These are phyloP conservation scores for Tritrichomonas foetus DNA, from an alignment of 208 protist genomes.

Conservation along the genomic window DNA sequence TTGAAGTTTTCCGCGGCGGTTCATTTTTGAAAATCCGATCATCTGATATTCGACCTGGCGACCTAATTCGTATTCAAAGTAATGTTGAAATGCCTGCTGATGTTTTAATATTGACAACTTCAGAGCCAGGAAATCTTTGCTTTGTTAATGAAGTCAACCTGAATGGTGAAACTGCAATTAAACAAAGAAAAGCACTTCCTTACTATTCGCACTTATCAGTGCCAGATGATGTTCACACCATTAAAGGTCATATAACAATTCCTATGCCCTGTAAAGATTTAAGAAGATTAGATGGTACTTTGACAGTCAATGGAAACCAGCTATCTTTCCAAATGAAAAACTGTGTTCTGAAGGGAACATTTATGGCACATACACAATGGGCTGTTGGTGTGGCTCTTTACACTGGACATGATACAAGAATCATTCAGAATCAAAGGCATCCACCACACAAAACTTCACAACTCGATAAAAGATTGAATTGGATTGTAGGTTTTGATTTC, in stretches of 20 bases:
- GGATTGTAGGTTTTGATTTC: background rate
- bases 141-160: constrained; percentile 48
- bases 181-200: constrained; percentile 8
- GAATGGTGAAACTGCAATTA: constrained; percentile 36
- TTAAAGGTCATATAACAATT: constrained; percentile 27
- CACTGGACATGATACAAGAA: constrained; percentile 43
- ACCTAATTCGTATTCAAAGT: constrained; percentile 45
- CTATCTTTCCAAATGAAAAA: background rate
- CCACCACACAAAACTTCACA: background rate
- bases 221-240: background rate
- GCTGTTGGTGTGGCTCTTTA: background rate
- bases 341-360: background rate
- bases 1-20: constrained; percentile 60
- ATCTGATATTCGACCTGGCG: constrained; percentile 61
- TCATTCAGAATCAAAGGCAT: constrained; percentile 41
- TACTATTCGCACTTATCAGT: background rate
- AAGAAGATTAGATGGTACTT: background rate
- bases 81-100: constrained; percentile 45
- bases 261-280: background rate
- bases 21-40: constrained; percentile 77
- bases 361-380: background rate
- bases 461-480: background rate
- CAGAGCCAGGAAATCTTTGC: background rate
- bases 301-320: background rate
- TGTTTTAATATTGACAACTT: constrained; percentile 18